phyloP scores from a whole-genome alignment of 257 asterid genomes.

The Nicotiana benthamiana region DNA sequence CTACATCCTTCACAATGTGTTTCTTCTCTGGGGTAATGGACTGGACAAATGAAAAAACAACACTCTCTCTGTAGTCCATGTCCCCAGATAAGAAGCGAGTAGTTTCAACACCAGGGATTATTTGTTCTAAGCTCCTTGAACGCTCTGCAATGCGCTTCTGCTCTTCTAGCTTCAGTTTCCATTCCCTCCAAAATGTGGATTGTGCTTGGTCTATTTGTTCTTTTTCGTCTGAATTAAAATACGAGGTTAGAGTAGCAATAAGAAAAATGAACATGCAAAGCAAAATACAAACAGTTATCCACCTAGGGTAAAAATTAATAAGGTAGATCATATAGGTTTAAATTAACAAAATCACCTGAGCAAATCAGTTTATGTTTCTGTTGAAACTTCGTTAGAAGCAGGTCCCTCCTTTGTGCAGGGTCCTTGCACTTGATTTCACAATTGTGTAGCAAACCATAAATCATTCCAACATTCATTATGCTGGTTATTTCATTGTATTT shows the following conservation, averaged over 20 bases:
- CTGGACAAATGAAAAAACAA: constrained; percentile 62
- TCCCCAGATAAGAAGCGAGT: constrained; percentile 81
- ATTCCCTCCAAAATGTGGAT: constrained; percentile 95
- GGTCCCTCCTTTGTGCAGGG: constrained; percentile 81
- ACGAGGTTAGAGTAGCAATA: constrained; percentile 11
- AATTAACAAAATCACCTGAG: constrained; percentile 51
- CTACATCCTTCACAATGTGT: constrained; percentile 54
- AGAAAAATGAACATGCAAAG: constrained; percentile 2
- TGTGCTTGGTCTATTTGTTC: constrained; percentile 70
- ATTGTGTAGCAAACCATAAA: constrained; percentile 77
- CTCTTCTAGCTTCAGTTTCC: constrained; percentile 90
- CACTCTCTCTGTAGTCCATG: constrained; percentile 58
- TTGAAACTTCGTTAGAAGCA: constrained; percentile 54
- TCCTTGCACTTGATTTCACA: constrained; percentile 55
- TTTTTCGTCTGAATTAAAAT: constrained; percentile 54
- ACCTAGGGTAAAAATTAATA: not conserved
- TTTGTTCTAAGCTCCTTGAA: constrained; percentile 78
- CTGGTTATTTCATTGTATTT: constrained; percentile 67
- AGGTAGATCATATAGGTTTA: not conserved
- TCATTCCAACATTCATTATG: constrained; percentile 88
- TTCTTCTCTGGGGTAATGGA: constrained; percentile 69
- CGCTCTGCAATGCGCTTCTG: constrained; percentile 77
- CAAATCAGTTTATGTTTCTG: constrained; percentile 51
- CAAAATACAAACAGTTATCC: constrained; percentile 1
- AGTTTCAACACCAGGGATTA: constrained; percentile 88